Conservation (phyloP, 2,329 filamentous ascomycete genomes). For the Orbilia ellipsospora region DNA sequence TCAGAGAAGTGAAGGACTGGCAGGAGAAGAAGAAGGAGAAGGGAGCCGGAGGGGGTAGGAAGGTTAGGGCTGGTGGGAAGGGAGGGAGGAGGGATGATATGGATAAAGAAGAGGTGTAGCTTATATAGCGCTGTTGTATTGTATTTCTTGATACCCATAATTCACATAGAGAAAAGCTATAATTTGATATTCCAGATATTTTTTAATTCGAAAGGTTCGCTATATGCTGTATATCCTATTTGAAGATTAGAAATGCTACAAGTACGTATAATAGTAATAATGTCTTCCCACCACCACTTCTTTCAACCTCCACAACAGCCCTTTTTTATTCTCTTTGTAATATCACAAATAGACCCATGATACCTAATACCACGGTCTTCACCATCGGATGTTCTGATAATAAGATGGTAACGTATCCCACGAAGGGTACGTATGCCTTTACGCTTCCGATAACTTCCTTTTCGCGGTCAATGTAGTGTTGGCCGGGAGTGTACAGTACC, state of each 20-base stretch:
- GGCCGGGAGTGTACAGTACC: constrained; percentile 84
- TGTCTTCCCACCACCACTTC: not conserved
- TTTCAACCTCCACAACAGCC: constrained; percentile 12
- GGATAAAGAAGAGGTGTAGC: constrained; percentile 58
- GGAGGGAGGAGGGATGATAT: constrained; percentile 58
- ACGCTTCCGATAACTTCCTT: constrained; percentile 94
- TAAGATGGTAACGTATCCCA: constrained; percentile 96
- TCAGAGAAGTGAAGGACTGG: constrained; percentile 82
- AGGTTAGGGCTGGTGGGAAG: constrained; percentile 55
- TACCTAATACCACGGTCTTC: constrained; percentile 91
- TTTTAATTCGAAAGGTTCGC: constrained; percentile 8
- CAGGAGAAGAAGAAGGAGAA: constrained; percentile 72
- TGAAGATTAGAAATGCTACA: constrained; percentile 33
- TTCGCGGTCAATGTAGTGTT: constrained; percentile 83
- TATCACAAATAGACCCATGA: constrained; percentile 95
- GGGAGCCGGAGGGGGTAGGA: constrained; percentile 46
- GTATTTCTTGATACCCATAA: constrained; percentile 39
- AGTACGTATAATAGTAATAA: not conserved
- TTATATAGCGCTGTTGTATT: constrained; percentile 15
- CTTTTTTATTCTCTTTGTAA: constrained; percentile 80
- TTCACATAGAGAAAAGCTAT: constrained; percentile 18
- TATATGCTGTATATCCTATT: constrained; percentile 10
- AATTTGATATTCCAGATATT: constrained; percentile 3
- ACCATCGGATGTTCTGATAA: constrained; percentile 96
- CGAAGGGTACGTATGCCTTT: constrained; percentile 88